A percentile compares a stretch with the other conserved stretches of the same genome.
Evolutionary conservation across 2,329 filamentous ascomycete genomes (phyloP).

Genomic region (Xylaria sp.): DNA sequence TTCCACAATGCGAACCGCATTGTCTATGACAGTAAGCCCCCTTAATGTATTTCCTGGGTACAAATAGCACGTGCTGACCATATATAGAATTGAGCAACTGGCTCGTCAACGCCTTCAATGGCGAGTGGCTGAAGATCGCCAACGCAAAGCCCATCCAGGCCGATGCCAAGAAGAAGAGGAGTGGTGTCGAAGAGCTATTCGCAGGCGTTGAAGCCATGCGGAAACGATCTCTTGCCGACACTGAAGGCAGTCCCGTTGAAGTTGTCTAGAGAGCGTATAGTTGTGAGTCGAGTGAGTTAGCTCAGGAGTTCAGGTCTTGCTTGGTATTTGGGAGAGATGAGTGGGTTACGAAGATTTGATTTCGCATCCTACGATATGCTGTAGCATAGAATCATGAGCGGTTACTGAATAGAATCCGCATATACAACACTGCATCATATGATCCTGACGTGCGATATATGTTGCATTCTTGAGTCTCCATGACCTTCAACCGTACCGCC

Average conservation of each 20-base stretch:
- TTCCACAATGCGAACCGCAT: slow-evolving; percentile 91
- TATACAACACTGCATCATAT: background rate
- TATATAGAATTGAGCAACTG: slow-evolving; percentile 72
- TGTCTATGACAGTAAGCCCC: slow-evolving; percentile 81
- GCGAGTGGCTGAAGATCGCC: slow-evolving; percentile 71
- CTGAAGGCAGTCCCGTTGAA: background rate
- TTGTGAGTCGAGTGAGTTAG: background rate
- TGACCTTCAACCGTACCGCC: too few relatives aligned
- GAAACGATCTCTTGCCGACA: slow-evolving; percentile 12
- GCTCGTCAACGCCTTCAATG: slow-evolving; percentile 96
- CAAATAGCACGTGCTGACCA: slow-evolving; percentile 30
- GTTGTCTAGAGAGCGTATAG: too few relatives aligned
- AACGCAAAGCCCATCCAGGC: slow-evolving; percentile 46
- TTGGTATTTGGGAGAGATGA: background rate
- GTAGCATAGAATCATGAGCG: background rate
- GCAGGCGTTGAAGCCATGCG: slow-evolving; percentile 19
- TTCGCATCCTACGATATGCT: background rate
- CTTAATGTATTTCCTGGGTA: background rate
- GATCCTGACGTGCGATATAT: too few relatives aligned
- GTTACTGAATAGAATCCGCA: background rate
- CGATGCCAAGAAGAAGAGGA: slow-evolving; percentile 23
- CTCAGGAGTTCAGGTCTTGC: slow-evolving; percentile 11
- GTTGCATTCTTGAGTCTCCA: too few relatives aligned
- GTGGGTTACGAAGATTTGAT: background rate
- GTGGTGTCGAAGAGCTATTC: slow-evolving; percentile 22